Percentiles rank a stretch among this genome's conserved stretches.
These are phyloP conservation scores for Trichoderma sp. DNA, from an alignment of 2,329 filamentous ascomycete species.

Conservation along the genomic window DNA sequence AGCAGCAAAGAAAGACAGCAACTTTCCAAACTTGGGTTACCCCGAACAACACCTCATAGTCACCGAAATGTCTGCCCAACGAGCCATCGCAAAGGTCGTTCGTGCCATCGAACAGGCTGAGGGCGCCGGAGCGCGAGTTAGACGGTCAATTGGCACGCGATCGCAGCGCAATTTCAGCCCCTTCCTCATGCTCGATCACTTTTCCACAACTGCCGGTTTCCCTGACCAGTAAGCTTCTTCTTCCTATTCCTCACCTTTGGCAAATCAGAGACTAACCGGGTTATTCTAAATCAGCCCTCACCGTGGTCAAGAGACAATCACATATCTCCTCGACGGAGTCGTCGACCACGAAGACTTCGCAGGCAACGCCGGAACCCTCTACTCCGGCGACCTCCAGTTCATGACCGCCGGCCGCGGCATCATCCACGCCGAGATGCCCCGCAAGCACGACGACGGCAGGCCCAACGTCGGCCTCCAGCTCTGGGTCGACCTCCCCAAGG, in stretches of 20 bases:
- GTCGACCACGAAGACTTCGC: slow-evolving; percentile 93
- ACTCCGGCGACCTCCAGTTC: slow-evolving; percentile 89
- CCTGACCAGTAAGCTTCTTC: slow-evolving; percentile 66
- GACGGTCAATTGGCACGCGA: slow-evolving; percentile 82
- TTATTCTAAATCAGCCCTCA: slow-evolving; percentile 42
- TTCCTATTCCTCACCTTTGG: not conserved
- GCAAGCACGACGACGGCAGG: slow-evolving; percentile 70
- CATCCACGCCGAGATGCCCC: slow-evolving; percentile 94
- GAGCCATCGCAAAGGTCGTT: slow-evolving; percentile 80
- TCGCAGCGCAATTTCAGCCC: slow-evolving; percentile 83
- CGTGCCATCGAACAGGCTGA: slow-evolving; percentile 83
- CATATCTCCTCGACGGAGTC: slow-evolving; percentile 80
- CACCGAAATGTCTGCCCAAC: slow-evolving; percentile 63
- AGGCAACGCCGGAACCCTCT: slow-evolving; percentile 79
- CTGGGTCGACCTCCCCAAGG: slow-evolving; percentile 85
- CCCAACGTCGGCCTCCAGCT: slow-evolving; percentile 87
- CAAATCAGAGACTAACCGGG: not conserved
- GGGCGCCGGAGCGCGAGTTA: slow-evolving; percentile 81
- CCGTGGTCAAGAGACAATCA: slow-evolving; percentile 83
- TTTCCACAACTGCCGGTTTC: slow-evolving; percentile 77
- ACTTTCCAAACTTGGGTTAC: not conserved
- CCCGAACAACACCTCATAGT: slow-evolving; percentile 24
- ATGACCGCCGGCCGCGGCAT: slow-evolving; percentile 94
- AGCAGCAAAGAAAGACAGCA: not conserved
- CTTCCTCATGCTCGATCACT: slow-evolving; percentile 96